These are phyloP conservation scores for Xanthoparmelia taractica DNA, from an alignment of 495 filamentous ascomycete species.

Conservation along the genomic window DNA sequence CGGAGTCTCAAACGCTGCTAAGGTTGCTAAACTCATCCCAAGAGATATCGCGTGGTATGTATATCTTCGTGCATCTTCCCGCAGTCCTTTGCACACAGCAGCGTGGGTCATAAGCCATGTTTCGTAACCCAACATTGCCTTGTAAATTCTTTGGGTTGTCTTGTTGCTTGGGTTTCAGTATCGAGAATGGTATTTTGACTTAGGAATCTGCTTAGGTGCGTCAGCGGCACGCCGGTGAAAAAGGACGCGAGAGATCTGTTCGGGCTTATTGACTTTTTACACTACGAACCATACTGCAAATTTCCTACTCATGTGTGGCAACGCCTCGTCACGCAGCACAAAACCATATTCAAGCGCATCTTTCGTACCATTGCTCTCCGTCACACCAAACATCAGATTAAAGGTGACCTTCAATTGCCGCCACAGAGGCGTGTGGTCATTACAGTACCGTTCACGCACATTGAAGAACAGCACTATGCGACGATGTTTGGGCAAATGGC, in stretches of 20 bases:
- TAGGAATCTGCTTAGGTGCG: conserved; percentile 42
- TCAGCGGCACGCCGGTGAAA: conserved; percentile 85
- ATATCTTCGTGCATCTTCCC: too few relatives aligned
- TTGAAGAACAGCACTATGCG: conserved; percentile 83
- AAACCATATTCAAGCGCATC: conserved; percentile 53
- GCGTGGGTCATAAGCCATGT: neutral
- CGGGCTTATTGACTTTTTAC: conserved; percentile 73
- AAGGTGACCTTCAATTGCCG: conserved; percentile 59
- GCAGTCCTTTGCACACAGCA: neutral
- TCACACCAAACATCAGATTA: conserved; percentile 74
- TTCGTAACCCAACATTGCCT: neutral
- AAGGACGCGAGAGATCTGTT: conserved; percentile 61
- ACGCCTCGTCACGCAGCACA: conserved; percentile 50
- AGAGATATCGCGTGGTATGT: conserved; percentile 64
- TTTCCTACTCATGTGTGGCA: conserved; percentile 55
- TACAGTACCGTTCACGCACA: conserved; percentile 75
- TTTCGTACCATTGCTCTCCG: conserved; percentile 66
- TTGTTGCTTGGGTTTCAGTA: neutral
- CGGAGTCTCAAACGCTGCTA: conserved; percentile 74
- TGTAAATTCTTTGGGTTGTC: neutral
- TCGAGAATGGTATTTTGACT: neutral
- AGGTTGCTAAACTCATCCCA: conserved; percentile 70
- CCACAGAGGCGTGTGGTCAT: conserved; percentile 79
- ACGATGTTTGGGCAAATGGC: conserved; percentile 67
- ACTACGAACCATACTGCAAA: conserved; percentile 64